phyloP scores from a whole-genome alignment of 2,329 filamentous ascomycete species.

The Thielaviopsis musarum region DNA sequence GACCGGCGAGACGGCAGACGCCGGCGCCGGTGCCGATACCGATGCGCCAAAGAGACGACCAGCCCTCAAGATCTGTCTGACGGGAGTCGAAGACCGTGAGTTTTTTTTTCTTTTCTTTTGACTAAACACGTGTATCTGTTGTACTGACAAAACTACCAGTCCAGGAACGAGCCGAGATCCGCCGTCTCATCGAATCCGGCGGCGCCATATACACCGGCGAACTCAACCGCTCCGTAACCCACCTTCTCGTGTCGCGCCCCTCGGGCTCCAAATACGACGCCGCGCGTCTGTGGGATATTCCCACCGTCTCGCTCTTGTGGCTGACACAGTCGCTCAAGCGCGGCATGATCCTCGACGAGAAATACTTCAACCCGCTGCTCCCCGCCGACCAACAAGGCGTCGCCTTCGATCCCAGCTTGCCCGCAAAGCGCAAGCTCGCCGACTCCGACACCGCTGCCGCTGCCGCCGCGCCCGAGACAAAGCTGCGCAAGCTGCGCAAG shows the following conservation, averaged over 20 bases:
- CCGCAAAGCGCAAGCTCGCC: conserved; percentile 4
- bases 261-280: conserved; percentile 82
- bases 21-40: too few species aligned
- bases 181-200: conserved; percentile 47
- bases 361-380: conserved; percentile 62
- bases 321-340: conserved; percentile 65
- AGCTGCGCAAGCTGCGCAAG: conserved; percentile 67
- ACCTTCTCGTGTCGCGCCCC: conserved; percentile 65
- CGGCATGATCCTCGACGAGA: conserved; percentile 81
- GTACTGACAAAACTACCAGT: conserved; percentile 29
- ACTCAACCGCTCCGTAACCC: conserved; percentile 69
- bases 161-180: conserved; percentile 51
- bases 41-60: conserved; percentile 19
- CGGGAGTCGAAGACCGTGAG: conserved; percentile 37
- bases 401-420: conserved; percentile 25
- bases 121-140: too few species aligned
- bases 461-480: conserved; percentile 27
- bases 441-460: background rate
- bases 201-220: conserved; percentile 80
- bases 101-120: background rate
- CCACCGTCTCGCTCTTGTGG: conserved; percentile 71
- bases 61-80: conserved; percentile 35
- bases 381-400: conserved; percentile 54
- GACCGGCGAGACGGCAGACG: too few species aligned
- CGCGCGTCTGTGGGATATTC: conserved; percentile 67